Conservation (phyloP, 176 grass and related monocot species). For the Juncus inflexus region DNA sequence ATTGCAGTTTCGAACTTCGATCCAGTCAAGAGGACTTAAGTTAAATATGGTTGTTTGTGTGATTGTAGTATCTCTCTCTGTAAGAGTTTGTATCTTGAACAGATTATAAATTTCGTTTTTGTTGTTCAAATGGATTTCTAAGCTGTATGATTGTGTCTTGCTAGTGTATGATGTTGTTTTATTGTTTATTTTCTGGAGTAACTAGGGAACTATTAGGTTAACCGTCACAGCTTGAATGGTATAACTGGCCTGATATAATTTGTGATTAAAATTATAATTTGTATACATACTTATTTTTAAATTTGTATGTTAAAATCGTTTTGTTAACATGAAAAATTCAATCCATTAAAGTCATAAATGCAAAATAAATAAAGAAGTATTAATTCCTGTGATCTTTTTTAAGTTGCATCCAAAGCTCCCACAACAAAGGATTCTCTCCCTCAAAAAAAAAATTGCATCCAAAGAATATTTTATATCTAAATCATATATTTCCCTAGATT, state of each 20-base stretch:
- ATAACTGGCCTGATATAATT: too few species aligned
- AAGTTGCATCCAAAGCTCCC: too few species aligned
- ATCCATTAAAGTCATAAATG: background rate
- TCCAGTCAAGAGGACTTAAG: slow-evolving; percentile 35
- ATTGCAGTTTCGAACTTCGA: slow-evolving; percentile 35
- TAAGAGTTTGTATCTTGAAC: slow-evolving; percentile 29
- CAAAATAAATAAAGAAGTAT: background rate
- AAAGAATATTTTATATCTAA: too few species aligned
- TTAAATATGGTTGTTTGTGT: slow-evolving; percentile 6
- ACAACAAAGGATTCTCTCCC: too few species aligned
- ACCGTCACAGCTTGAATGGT: background rate
- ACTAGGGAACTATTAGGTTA: background rate
- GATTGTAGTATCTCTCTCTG: slow-evolving; percentile 18
- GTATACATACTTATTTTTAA: too few species aligned
- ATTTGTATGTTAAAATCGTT: background rate
- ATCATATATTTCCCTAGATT: too few species aligned
- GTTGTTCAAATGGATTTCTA: slow-evolving; percentile 22
- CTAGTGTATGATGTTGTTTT: slow-evolving; percentile 13
- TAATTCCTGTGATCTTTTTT: too few species aligned
- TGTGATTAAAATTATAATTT: too few species aligned
- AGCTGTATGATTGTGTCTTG: slow-evolving; percentile 3
- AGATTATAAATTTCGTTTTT: slow-evolving; percentile 28
- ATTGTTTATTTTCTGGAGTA: background rate
- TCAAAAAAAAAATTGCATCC: too few species aligned
- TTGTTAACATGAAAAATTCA: background rate